A percentile compares a stretch with the other conserved stretches of the same genome.
Evolutionary conservation across 202 grass and related monocot genomes (phyloP).

Genomic region (Tripidium arundinaceum): DNA sequence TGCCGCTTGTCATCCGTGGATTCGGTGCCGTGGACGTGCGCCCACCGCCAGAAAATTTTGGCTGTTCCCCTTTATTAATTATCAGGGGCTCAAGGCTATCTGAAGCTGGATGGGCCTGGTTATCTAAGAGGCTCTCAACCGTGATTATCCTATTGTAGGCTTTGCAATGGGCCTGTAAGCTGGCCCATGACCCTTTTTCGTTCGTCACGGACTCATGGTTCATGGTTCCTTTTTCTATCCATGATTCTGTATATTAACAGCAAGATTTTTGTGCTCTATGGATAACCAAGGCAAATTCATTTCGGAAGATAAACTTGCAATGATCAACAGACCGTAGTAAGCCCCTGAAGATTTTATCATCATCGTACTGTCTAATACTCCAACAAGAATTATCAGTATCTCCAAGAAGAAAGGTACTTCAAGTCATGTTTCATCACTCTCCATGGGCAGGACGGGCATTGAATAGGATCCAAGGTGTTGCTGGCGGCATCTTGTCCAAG

Average conservation of each 20-base stretch:
- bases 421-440: neutral
- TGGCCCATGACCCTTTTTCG: neutral
- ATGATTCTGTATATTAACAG: neutral
- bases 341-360: too few species aligned
- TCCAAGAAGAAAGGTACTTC: neutral
- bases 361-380: too few species aligned
- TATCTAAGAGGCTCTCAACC: too few species aligned
- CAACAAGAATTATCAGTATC: neutral
- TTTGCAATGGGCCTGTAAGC: neutral
- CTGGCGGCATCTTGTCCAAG: neutral
- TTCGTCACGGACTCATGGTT: neutral
- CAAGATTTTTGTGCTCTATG: too few species aligned
- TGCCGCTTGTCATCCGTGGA: neutral
- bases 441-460: neutral
- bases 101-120: neutral
- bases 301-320: neutral
- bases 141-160: neutral
- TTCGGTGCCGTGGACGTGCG: neutral
- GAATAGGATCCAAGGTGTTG: neutral
- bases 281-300: too few species aligned
- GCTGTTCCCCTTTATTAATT: neutral
- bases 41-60: neutral
- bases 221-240: too few species aligned
- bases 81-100: neutral
- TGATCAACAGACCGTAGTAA: too few species aligned